phyloP scores from a whole-genome alignment of 2,329 filamentous ascomycete genomes.

The Clarireedia monteithiana region DNA sequence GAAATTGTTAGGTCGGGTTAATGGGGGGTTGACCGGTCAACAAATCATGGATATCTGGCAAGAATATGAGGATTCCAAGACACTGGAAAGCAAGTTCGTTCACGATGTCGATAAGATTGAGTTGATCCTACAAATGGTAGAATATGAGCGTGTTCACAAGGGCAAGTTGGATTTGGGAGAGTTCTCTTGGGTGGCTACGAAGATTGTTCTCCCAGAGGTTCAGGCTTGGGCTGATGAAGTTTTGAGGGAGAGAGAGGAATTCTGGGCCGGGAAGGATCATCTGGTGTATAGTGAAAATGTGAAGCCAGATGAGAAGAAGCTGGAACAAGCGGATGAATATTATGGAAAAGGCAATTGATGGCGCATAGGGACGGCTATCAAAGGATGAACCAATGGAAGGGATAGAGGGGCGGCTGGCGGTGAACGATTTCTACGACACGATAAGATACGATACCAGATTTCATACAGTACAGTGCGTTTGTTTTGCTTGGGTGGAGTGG shows the following conservation, averaged over 20 bases:
- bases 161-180: slow-evolving; percentile 67
- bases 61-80: slow-evolving; percentile 87
- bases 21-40: slow-evolving; percentile 59
- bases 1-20: slow-evolving; percentile 64
- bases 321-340: slow-evolving; percentile 10
- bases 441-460: no score
- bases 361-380: no score
- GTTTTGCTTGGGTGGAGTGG: no score
- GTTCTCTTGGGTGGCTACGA: slow-evolving; percentile 71
- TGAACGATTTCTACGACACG: neutral
- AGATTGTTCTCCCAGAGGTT: slow-evolving; percentile 69
- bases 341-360: slow-evolving; percentile 9
- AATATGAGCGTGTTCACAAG: slow-evolving; percentile 73
- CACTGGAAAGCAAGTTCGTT: slow-evolving; percentile 79
- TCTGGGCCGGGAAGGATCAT: slow-evolving; percentile 50
- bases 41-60: slow-evolving; percentile 80
- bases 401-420: neutral
- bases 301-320: neutral
- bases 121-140: slow-evolving; percentile 86
- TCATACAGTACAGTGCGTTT: no score
- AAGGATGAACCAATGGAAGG: neutral
- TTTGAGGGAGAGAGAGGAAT: slow-evolving; percentile 64
- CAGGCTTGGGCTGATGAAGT: slow-evolving; percentile 72
- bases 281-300: neutral
- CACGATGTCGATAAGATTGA: slow-evolving; percentile 98